Evolutionary conservation across 225 moss, liverwort and hornwort species (phyloP).

Genomic region (Marchantia paleacea): DNA sequence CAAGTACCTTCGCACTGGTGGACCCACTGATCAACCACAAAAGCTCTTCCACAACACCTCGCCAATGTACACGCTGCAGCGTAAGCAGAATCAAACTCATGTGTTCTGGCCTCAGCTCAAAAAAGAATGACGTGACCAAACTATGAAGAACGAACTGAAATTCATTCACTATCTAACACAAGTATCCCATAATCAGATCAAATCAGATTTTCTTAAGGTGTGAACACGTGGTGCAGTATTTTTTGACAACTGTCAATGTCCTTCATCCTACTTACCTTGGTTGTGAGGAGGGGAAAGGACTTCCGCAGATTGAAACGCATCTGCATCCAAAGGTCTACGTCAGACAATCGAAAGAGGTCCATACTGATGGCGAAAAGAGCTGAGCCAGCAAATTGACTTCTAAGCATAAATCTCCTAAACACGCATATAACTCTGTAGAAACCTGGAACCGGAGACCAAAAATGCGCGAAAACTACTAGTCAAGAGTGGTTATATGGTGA

Average conservation of each 20-base stretch:
- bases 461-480: too few species aligned
- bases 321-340: constrained; percentile 33
- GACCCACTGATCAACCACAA: constrained; percentile 98
- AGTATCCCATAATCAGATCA: not conserved
- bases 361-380: not conserved
- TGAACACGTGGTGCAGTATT: not conserved
- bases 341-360: not conserved
- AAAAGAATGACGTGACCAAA: too few species aligned
- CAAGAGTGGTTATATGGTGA: too few species aligned
- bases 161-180: not conserved
- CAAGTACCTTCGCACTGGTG: constrained; percentile 68
- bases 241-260: not conserved
- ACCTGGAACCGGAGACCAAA: too few species aligned
- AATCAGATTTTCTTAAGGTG: not conserved
- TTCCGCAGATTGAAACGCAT: constrained; percentile 89
- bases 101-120: not conserved
- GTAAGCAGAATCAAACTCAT: not conserved
- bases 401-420: not conserved
- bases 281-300: constrained; percentile 85
- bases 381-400: not conserved
- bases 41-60: constrained; percentile 88
- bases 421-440: not conserved
- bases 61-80: constrained; percentile 85
- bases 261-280: constrained; percentile 52
- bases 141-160: not conserved